Conservation (phyloP, 495 filamentous ascomycete genomes). For the Tuber magnatum region DNA sequence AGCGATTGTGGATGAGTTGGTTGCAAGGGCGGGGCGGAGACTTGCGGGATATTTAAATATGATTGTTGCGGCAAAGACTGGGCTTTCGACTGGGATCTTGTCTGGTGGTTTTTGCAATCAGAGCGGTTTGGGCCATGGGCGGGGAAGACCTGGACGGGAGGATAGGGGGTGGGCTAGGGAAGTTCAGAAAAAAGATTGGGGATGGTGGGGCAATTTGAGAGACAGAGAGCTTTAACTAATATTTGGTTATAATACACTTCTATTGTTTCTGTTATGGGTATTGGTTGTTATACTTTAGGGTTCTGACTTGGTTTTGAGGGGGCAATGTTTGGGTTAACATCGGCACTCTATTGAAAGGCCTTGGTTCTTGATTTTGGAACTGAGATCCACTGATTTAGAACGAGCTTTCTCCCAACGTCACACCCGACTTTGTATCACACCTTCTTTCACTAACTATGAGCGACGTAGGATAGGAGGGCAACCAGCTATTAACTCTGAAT, state of each 20-base stretch:
- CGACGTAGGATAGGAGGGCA: too few species aligned
- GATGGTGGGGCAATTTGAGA: conserved; percentile 22
- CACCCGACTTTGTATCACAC: too few species aligned
- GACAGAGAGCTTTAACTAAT: neutral
- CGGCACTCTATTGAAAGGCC: neutral
- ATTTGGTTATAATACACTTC: neutral
- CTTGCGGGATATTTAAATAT: conserved; percentile 56
- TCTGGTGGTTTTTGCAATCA: conserved; percentile 2
- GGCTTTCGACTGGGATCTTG: conserved; percentile 6
- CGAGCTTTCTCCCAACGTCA: too few species aligned
- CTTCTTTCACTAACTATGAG: too few species aligned
- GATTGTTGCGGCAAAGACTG: conserved; percentile 42
- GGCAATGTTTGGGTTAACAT: neutral
- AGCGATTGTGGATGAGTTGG: conserved; percentile 61
- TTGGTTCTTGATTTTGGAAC: neutral
- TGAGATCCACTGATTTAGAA: too few species aligned
- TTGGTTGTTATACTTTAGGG: neutral
- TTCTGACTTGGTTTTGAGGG: neutral
- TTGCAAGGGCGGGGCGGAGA: conserved; percentile 68
- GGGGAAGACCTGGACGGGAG: neutral
- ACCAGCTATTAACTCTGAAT: too few species aligned
- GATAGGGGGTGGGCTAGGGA: conserved; percentile 6
- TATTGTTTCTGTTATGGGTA: neutral
- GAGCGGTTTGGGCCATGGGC: neutral
- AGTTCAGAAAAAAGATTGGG: neutral